These are phyloP conservation scores for Acanthamoeba culbertsoni DNA, from an alignment of 208 protist species.

Conservation along the genomic window DNA sequence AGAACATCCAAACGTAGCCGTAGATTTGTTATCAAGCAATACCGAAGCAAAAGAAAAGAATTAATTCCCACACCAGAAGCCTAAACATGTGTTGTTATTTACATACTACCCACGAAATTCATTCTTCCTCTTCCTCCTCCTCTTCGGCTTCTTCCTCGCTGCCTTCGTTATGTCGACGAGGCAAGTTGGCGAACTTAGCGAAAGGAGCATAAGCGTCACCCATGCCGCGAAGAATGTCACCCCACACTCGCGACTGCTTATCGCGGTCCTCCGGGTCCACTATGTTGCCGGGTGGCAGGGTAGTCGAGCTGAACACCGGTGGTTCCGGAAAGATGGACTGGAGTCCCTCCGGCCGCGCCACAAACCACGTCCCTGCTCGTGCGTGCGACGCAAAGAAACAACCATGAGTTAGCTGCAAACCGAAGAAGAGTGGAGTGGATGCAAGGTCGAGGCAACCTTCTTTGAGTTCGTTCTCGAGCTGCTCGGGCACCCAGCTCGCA, in stretches of 20 bases:
- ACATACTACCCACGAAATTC: no score
- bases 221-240: neutral
- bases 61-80: neutral
- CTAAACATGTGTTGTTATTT: no score
- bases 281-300: neutral
- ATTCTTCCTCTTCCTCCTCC: neutral
- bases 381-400: neutral
- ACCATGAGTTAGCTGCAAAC: neutral
- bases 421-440: neutral
- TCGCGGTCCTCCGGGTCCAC: neutral
- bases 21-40: no score
- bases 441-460: neutral
- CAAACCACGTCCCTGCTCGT: neutral
- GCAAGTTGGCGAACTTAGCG: neutral
- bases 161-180: neutral
- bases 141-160: neutral
- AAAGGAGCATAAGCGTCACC: neutral
- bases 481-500: neutral
- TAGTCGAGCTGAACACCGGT: neutral
- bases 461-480: neutral
- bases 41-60: no score
- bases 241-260: neutral
- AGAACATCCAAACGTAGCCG: neutral
- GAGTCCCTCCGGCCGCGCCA: neutral
- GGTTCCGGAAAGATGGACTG: neutral